Evolutionary conservation across 257 asterid species (phyloP).

Genomic region (Gentiana straminea): DNA sequence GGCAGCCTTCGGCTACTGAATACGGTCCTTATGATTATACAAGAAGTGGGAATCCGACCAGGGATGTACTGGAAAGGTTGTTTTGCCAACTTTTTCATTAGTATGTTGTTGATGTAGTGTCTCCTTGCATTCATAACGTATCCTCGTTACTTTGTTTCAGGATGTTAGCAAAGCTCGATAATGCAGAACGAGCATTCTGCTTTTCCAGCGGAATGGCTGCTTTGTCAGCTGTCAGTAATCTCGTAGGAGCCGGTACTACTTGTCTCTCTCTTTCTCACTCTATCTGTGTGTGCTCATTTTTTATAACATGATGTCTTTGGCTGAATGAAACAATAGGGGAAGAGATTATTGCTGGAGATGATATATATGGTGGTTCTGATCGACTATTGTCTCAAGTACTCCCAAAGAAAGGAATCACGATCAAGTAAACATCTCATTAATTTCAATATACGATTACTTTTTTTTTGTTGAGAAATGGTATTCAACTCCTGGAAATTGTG

Average conservation of each 20-base stretch:
- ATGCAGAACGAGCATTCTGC: constrained; percentile 83
- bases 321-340: constrained; percentile 35
- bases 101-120: constrained; percentile 8
- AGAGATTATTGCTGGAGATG: constrained; percentile 92
- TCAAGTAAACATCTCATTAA: constrained; percentile 45
- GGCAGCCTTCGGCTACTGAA: constrained; percentile 87
- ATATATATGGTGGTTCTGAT: constrained; percentile 97
- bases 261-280: neutral
- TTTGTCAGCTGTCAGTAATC: constrained; percentile 79
- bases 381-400: constrained; percentile 69
- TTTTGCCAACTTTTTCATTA: constrained; percentile 9
- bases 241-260: constrained; percentile 54
- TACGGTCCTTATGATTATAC: constrained; percentile 81
- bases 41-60: constrained; percentile 96
- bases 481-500: constrained; percentile 11
- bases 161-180: constrained; percentile 84
- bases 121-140: constrained; percentile 3
- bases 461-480: constrained; percentile 2
- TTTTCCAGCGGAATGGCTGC: constrained; percentile 99
- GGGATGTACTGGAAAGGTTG: constrained; percentile 80
- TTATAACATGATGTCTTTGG: neutral
- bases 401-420: constrained; percentile 73
- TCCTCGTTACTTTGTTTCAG: constrained; percentile 26
- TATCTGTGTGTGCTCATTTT: neutral
- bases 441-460: neutral